A percentile compares a stretch with the other conserved stretches of the same genome.
phyloP scores from a whole-genome alignment of 768 basidiomycete genomes.

The Pisolithus sp. region DNA sequence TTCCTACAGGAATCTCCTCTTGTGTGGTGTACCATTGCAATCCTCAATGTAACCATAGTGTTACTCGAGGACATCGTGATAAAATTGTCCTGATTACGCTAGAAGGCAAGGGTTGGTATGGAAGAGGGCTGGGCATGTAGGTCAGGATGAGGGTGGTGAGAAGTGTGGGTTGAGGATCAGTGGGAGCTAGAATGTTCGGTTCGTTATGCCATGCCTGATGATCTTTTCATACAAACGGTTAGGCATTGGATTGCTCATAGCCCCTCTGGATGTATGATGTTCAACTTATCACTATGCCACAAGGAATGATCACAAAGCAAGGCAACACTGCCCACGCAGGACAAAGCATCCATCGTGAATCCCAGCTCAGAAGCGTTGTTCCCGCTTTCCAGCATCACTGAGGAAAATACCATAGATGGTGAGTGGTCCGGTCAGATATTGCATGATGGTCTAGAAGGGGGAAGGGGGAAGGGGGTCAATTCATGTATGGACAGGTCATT shows the following conservation, averaged over 20 bases:
- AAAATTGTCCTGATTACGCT: no score
- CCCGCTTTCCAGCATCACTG: conserved; percentile 1
- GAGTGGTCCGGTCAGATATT: conserved; percentile 5
- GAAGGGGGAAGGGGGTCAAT: conserved; percentile 7
- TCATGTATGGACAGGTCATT: conserved; percentile 16
- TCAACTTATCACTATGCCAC: not conserved
- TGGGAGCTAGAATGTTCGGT: conserved; percentile 18
- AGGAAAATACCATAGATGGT: not conserved
- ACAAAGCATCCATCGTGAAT: conserved; percentile 1
- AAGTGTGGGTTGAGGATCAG: conserved; percentile 14
- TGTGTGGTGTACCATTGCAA: no score
- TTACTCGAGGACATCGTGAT: no score
- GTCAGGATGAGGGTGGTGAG: conserved; percentile 10
- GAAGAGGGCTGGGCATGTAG: conserved; percentile 12
- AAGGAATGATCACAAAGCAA: conserved; percentile 31
- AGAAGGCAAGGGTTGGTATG: conserved; percentile 1
- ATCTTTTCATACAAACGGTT: conserved; percentile 8
- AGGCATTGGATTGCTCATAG: conserved; percentile 30
- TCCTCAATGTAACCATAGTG: no score
- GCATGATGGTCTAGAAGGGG: conserved; percentile 14
- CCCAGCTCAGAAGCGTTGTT: not conserved
- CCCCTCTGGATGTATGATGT: not conserved
- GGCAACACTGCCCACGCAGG: conserved; percentile 28
- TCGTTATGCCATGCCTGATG: conserved; percentile 14
- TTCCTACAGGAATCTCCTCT: no score